Evolutionary conservation across 2,329 filamentous ascomycete species (phyloP), one percentile per base, ranked within the genome.

Genomic region (Aspergillus fumigatus): DNA sequence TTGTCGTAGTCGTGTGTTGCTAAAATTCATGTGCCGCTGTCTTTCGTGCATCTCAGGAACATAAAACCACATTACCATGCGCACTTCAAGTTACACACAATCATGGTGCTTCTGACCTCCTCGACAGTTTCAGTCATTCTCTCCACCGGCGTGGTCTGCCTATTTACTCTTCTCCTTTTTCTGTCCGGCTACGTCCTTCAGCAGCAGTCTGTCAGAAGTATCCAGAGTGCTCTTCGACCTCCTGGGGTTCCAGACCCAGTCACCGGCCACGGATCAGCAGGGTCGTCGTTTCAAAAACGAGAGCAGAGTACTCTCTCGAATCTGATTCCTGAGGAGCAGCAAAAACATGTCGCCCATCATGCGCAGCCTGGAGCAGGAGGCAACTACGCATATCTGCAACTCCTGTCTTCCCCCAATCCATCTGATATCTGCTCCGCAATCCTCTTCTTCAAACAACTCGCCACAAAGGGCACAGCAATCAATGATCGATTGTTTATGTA

Each of bases 131-230:
- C 76, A 14, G 68, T 73, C 43, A 71, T 76, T 35, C 55, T 79
- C 57, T 78, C 77, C 25, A 71, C 75, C 38, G 70, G 71, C 4
- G 68, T 79, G 25, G 88, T 96, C 57, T 77, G 90, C 61, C 71
- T 89, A 26, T 96, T 90, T 74, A 96, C 92, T 3, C 73, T 87
- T 40, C 84, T 92, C 4, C 85, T 97, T 26, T 97, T 97, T 73
- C 80, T 96, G 32, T 91, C 89, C 52, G 92, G 92, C 67, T 96
- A 95, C 72, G 83, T 87, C 3, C 82, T 96, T 53, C 92, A 97
- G 68, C 92, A 97, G 73, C 85, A 90, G 65, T 94, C 91, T 0
- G 84, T 96, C 4, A 84, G 83, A 60, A 87, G 88, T 65, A 82
- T 97, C 32, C 89, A 93, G 66, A 79, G 81, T 55, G 89, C 89